Conservation (phyloP, 2,329 filamentous ascomycete species). For the Trichoderma harzianum region DNA sequence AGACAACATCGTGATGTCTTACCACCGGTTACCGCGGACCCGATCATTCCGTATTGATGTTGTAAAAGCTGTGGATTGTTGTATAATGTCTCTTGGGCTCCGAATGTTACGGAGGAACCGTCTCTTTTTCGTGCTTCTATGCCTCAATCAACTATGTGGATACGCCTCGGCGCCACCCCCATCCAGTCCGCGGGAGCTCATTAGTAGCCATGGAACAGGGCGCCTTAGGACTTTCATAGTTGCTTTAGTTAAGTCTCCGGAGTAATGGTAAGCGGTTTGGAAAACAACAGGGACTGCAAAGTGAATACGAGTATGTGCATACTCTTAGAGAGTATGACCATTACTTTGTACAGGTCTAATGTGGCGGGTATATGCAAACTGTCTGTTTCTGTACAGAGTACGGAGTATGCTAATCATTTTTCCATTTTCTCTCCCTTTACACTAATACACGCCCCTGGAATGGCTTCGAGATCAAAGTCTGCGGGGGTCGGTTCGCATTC, state of each 20-base stretch:
- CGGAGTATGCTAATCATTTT: too few species aligned
- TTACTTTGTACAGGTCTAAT: too few species aligned
- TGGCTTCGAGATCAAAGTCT: not conserved
- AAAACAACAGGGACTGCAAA: too few species aligned
- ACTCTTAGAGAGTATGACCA: too few species aligned
- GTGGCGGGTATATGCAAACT: too few species aligned
- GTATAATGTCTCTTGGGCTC: not conserved
- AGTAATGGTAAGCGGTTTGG: too few species aligned
- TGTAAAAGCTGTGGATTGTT: not conserved
- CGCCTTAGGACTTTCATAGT: not conserved
- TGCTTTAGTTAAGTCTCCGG: too few species aligned
- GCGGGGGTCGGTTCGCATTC: not conserved
- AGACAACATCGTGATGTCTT: not conserved
- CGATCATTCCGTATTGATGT: not conserved
- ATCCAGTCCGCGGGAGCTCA: not conserved
- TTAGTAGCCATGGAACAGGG: not conserved
- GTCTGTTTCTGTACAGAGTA: too few species aligned
- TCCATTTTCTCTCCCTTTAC: too few species aligned
- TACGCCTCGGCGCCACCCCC: not conserved
- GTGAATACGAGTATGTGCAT: too few species aligned
- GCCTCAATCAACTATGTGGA: not conserved
- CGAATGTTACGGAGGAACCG: not conserved
- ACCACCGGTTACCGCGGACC: not conserved
- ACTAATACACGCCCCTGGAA: not conserved
- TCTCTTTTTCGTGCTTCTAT: not conserved